These are phyloP conservation scores for Geranium rotundifolium DNA, from an alignment of 345 rosid genomes.

Conservation along the genomic window DNA sequence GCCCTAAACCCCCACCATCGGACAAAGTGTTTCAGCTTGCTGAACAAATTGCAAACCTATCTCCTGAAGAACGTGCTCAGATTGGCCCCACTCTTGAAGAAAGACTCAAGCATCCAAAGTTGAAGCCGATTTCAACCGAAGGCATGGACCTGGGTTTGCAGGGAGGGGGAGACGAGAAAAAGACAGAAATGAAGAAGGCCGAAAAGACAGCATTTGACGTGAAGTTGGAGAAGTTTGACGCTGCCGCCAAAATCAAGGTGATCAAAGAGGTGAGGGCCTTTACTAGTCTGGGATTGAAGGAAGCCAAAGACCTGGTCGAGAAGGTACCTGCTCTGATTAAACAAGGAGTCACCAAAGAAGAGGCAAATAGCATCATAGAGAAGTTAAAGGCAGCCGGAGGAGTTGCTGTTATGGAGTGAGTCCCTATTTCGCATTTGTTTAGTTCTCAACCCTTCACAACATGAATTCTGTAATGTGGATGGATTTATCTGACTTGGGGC, in stretches of 20 bases:
- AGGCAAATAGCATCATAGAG: slow-evolving; percentile 25
- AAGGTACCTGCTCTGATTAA: slow-evolving; percentile 26
- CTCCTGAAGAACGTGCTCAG: slow-evolving; percentile 13
- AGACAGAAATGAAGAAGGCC: slow-evolving; percentile 21
- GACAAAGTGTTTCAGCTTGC: slow-evolving; percentile 44
- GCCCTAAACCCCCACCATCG: slow-evolving; percentile 40
- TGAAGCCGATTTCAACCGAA: slow-evolving; percentile 12
- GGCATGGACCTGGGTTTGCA: slow-evolving; percentile 18
- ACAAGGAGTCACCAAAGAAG: slow-evolving; percentile 37
- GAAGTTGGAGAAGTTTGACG: slow-evolving; percentile 36
- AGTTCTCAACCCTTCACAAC: too few species aligned
- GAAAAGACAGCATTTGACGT: slow-evolving; percentile 20
- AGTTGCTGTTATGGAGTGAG: slow-evolving; percentile 32
- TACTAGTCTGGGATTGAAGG: slow-evolving; percentile 29
- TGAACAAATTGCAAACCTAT: slow-evolving; percentile 25
- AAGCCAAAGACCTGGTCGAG: slow-evolving; percentile 38
- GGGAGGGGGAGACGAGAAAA: slow-evolving; percentile 14
- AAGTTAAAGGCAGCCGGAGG: slow-evolving; percentile 38
- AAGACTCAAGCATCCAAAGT: slow-evolving; percentile 8
- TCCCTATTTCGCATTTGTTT: too few species aligned
- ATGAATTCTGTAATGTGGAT: too few species aligned
- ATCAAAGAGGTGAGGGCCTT: too few species aligned
- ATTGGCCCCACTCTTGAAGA: slow-evolving; percentile 11
- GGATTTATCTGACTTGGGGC: too few species aligned
- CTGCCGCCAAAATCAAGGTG: too few species aligned